These are phyloP conservation scores for Pistacia atlantica DNA, from an alignment of 345 rosid genomes.

Conservation along the genomic window DNA sequence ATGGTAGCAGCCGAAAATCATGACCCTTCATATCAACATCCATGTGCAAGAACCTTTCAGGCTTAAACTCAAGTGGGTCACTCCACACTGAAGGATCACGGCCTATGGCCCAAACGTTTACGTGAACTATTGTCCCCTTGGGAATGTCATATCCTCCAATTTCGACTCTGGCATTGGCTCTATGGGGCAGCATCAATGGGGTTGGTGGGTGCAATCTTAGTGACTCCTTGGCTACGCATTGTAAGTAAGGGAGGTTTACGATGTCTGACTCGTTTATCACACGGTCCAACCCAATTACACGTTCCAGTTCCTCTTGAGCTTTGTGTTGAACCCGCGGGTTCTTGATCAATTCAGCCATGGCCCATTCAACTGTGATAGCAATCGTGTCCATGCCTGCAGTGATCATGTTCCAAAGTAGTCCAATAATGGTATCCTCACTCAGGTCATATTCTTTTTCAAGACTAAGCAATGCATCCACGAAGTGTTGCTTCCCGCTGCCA, in stretches of 20 bases:
- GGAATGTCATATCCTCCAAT: conserved; percentile 46
- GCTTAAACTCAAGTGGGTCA: conserved; percentile 39
- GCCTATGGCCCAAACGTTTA: conserved; percentile 42
- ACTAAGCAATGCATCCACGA: conserved; percentile 32
- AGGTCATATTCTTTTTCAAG: conserved; percentile 23
- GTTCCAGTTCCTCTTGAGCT: conserved; percentile 32
- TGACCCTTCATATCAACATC: conserved; percentile 45
- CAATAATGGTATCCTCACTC: conserved; percentile 39
- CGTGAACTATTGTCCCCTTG: conserved; percentile 35
- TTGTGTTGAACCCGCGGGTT: conserved; percentile 32
- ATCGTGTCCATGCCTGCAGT: conserved; percentile 50
- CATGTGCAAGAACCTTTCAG: conserved; percentile 42
- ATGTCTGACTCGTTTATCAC: conserved; percentile 22
- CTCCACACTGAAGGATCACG: conserved; percentile 38
- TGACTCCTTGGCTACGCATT: conserved; percentile 26
- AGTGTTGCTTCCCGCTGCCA: conserved; percentile 30
- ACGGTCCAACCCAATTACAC: conserved; percentile 11
- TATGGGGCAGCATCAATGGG: conserved; percentile 53
- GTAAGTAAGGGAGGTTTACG: conserved; percentile 26
- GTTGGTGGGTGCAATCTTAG: conserved; percentile 48
- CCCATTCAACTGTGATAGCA: conserved; percentile 48
- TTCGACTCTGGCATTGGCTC: conserved; percentile 34
- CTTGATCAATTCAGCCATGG: conserved; percentile 46
- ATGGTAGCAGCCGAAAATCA: conserved; percentile 29
- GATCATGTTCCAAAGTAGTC: conserved; percentile 55